Conservation (phyloP, 1,139 yeast genomes). For the Meyerozyma smithsonii region DNA sequence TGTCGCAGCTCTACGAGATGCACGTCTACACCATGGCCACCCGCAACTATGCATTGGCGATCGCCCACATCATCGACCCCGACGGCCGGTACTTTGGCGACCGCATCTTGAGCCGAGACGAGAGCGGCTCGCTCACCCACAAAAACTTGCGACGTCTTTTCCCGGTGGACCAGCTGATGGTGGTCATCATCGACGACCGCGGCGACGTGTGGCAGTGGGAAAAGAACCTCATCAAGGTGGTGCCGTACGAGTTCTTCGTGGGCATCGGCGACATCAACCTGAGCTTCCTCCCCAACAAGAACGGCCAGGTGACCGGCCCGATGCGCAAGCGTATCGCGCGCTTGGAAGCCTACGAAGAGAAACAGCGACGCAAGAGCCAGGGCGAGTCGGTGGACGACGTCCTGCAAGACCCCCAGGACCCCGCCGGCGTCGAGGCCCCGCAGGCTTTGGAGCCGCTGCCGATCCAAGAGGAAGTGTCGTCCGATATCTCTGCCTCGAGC, state of each 20-base stretch:
- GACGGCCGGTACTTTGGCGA: conserved; percentile 83
- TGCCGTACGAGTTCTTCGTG: conserved; percentile 92
- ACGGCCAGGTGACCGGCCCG: conserved; percentile 66
- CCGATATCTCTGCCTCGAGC: background rate
- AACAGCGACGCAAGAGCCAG: conserved; percentile 16
- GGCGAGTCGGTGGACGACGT: conserved; percentile 8
- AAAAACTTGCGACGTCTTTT: conserved; percentile 84
- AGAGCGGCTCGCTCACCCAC: conserved; percentile 87
- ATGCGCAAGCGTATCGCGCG: conserved; percentile 55
- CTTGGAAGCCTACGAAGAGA: conserved; percentile 29
- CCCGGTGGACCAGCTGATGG: conserved; percentile 97
- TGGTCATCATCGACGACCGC: conserved; percentile 91
- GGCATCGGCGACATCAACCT: conserved; percentile 98
- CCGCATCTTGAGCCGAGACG: conserved; percentile 87
- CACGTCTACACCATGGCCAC: conserved; percentile 99
- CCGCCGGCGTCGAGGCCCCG: background rate
- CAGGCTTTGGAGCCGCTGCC: background rate
- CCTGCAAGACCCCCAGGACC: conserved; percentile 16
- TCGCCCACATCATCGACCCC: conserved; percentile 90
- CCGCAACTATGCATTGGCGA: conserved; percentile 83
- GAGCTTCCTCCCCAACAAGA: conserved; percentile 80
- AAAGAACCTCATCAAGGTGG: conserved; percentile 81
- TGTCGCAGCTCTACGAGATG: conserved; percentile 71
- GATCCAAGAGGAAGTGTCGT: background rate
- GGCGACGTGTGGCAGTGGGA: conserved; percentile 99